A percentile compares a stretch with the other conserved stretches of the same genome.
Conservation (phyloP, 441 rosid species). For the Manihot esculenta region DNA sequence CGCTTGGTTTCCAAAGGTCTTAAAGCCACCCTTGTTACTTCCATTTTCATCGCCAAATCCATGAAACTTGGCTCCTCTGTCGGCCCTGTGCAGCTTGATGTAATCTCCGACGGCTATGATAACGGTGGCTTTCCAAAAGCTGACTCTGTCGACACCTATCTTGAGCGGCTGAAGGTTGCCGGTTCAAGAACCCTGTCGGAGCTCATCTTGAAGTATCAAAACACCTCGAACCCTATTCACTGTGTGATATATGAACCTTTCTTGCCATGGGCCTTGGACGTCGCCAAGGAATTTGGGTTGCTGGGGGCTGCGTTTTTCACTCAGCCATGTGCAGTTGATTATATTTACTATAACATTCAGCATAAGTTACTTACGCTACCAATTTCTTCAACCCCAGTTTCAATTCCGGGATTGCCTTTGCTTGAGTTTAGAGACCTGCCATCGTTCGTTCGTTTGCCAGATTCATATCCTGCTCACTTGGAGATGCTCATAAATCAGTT, state of each 20-base stretch:
- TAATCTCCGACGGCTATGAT: constrained; percentile 33
- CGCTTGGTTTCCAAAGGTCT: constrained; percentile 23
- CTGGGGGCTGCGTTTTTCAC: constrained; percentile 24
- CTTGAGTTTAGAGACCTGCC: constrained; percentile 64
- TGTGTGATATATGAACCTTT: constrained; percentile 27
- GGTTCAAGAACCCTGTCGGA: constrained; percentile 24
- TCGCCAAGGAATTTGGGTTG: constrained; percentile 23
- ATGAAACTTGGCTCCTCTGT: constrained; percentile 16
- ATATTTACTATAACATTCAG: constrained; percentile 18
- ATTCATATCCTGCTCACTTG: constrained; percentile 54
- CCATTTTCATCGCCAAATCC: constrained; percentile 22
- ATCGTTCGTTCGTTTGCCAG: constrained; percentile 39
- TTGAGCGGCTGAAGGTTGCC: background rate
- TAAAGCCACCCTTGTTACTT: constrained; percentile 9
- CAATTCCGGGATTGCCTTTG: constrained; percentile 22
- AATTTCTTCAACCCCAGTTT: constrained; percentile 2
- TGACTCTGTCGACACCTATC: background rate
- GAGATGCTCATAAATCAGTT: constrained; percentile 59
- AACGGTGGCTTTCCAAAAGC: constrained; percentile 3
- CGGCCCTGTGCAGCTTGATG: constrained; percentile 19
- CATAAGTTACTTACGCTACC: constrained; percentile 11
- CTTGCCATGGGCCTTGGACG: constrained; percentile 29
- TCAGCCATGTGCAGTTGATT: constrained; percentile 28
- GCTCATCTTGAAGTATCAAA: constrained; percentile 1
- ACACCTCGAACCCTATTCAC: constrained; percentile 1